Evolutionary conservation across 2,329 filamentous ascomycete genomes (phyloP), one percentile per base, ranked within the genome.

Genomic region (Verticillium isaacii): DNA sequence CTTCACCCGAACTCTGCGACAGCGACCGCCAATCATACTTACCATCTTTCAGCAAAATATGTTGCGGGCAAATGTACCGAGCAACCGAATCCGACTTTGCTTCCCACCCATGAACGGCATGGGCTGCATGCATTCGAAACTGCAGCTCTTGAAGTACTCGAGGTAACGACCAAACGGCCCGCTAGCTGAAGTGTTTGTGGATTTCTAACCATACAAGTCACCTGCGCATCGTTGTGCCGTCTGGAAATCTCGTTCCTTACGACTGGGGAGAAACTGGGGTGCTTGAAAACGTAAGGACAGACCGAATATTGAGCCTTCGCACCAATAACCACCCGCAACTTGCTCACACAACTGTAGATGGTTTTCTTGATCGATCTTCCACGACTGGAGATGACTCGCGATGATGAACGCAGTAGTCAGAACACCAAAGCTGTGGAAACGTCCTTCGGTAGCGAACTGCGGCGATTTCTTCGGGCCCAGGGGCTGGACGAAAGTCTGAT

Each of bases 341-440:
- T 45, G 59, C 67, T 71, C 45, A 73, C 59, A 23, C 41, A 15
- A 34, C 29, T 9, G 39, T 62, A 90, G 88, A 89, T 88, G 68
- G 86, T 93, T 8, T 98, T 97, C 72, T 72, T 98, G n/a, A 93
- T 99, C 66, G 95, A 99, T 72, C 84, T 98, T 9, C 94, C 95
- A 6, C 82, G 84, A 50, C 73, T 86, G 29, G 68, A 76, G n/a
- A 69, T 71, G 45, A 67, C 69, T n/a, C 67, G 66, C 58, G 61
- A 66, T 29, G 66, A 64, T 32, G 64, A 74, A 67, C 63, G 75
- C 66, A 73, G 77, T 70, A 39, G 61, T 60, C 36, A 72, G 64
- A 67, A 85, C 0, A 62, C 71, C 3, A 19, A 39, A 7, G 25
- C 4, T 2, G 23, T 32, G 4, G 59, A 58, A 37, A 66, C 62